phyloP scores from a whole-genome alignment of 306 rosid species.

The Trifolium repens region DNA sequence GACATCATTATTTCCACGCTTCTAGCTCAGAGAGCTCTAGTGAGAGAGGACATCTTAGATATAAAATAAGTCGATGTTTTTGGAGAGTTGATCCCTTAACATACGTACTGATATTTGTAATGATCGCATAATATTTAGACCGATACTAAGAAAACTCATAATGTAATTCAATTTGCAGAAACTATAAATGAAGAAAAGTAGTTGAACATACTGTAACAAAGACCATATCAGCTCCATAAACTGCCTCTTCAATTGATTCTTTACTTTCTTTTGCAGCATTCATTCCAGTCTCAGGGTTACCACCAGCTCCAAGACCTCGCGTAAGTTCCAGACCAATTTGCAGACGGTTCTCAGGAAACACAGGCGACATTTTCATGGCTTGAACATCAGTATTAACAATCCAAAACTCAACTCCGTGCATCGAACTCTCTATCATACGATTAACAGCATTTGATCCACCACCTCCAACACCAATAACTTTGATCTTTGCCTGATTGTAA shows the following conservation, averaged over 20 bases:
- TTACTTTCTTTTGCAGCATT: conserved; percentile 95
- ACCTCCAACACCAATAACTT: conserved; percentile 95
- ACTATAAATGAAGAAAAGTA: conserved; percentile 37
- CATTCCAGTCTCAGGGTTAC: conserved; percentile 97
- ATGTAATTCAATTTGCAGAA: conserved; percentile 36
- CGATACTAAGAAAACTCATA: conserved; percentile 9
- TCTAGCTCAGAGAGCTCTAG: background rate
- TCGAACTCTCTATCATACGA: conserved; percentile 95
- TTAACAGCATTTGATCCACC: conserved; percentile 97
- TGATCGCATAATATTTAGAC: background rate
- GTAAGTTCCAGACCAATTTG: conserved; percentile 97
- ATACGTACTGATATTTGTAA: conserved; percentile 14
- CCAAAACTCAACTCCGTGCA: conserved; percentile 97
- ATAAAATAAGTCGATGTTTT: background rate
- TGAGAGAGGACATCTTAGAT: background rate
- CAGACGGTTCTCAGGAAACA: conserved; percentile 72
- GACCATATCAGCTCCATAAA: conserved; percentile 95
- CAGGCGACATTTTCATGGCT: conserved; percentile 97
- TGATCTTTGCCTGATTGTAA: conserved; percentile 78
- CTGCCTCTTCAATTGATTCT: conserved; percentile 83
- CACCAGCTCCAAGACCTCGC: conserved; percentile 98
- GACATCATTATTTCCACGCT: background rate
- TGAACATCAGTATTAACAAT: conserved; percentile 92
- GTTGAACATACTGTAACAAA: conserved; percentile 84
- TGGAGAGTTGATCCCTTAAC: background rate